Base-by-base conservation (phyloP, 2,329 filamentous ascomycete species). In the Bipolaris cookei region DNA sequence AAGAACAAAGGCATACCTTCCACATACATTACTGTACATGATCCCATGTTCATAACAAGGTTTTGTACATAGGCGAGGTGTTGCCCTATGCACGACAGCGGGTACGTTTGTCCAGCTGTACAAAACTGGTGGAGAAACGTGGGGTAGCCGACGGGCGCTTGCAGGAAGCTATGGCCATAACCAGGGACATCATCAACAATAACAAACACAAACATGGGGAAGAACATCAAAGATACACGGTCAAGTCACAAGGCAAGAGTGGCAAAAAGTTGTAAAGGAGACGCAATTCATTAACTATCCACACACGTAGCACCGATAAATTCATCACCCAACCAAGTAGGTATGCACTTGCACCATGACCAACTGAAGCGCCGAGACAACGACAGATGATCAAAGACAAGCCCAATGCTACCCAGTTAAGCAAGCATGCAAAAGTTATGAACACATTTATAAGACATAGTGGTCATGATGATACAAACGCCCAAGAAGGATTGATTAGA, bases 241-340 rank as follows among this genome's bases (percentile, higher is more conserved):
- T 21, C 21, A 28, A 10, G 25, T 10, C 37, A 61, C 30, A 28
- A 54, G 6, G 23, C 44, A 47, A 32, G 25, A 6, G 7, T n/a
- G n/a, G 23, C 13, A 49, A 41, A 41, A 46, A 42, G 8, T 32
- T 20, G 14, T 59, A 54, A 61, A 61, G 51, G 55, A 66, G 62
- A 64, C 56, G 58, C 61, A 67, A 62, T 74, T 72, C 70, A 74
- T 75, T 75, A 75, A 70, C 68, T 76, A 76, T 76, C 70, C 67
- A 75, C 72, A 75, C 59, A 64, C 69, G 61, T 67, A 69, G 60
- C 71, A 67, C 61, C 61, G 59, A 64, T 66, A 63, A 71, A 64
- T 65, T 63, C 64, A 62, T 64, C 64, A 66, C 65, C 43, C 64
- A 57, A 59, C 61, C 67, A 57, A 43, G 50, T 61, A 57, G 52